Percentiles rank a stretch among this genome's conserved stretches.
Evolutionary conservation across 176 grass and related monocot genomes (phyloP).

Genomic region (Calamus simplicifolius): DNA sequence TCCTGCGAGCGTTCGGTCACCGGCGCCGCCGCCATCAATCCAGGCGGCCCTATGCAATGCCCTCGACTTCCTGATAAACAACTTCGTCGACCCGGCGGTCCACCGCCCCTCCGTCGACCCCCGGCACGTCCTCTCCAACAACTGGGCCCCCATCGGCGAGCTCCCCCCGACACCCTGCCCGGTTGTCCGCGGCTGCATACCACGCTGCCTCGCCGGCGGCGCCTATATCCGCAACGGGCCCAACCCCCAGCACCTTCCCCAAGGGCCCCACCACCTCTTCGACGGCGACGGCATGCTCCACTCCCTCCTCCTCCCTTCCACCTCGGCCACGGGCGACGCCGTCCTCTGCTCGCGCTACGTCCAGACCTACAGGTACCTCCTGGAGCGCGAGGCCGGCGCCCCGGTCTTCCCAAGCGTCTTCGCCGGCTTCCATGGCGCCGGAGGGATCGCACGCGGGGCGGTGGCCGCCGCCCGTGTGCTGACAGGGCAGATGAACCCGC

Average conservation of each 20-base stretch:
- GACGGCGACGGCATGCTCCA: slow-evolving; percentile 97
- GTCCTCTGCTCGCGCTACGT: slow-evolving; percentile 92
- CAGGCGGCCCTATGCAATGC: slow-evolving; percentile 66
- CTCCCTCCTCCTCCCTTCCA: slow-evolving; percentile 60
- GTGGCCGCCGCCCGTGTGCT: slow-evolving; percentile 65
- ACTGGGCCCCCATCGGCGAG: slow-evolving; percentile 91
- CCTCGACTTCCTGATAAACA: slow-evolving; percentile 82
- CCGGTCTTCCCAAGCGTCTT: slow-evolving; percentile 72
- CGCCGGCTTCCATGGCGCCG: slow-evolving; percentile 66
- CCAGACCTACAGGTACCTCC: slow-evolving; percentile 82
- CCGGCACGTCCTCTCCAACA: slow-evolving; percentile 47
- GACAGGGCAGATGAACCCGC: slow-evolving; percentile 75
- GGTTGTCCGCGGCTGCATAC: slow-evolving; percentile 62
- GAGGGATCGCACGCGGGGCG: slow-evolving; percentile 57
- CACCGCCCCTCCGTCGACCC: slow-evolving; percentile 80
- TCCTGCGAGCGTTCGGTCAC: slow-evolving; percentile 7
- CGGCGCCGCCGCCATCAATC: slow-evolving; percentile 13
- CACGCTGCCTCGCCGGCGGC: slow-evolving; percentile 67
- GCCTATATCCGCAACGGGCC: slow-evolving; percentile 96
- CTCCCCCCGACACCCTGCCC: slow-evolving; percentile 63
- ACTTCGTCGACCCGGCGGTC: slow-evolving; percentile 66
- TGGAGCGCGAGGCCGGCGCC: slow-evolving; percentile 55
- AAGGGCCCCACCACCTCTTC: slow-evolving; percentile 81
- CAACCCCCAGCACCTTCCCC: slow-evolving; percentile 80
- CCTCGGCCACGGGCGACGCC: not conserved